Conservation (phyloP, 805 yeast genomes). For the Ogataea trehalophila region DNA sequence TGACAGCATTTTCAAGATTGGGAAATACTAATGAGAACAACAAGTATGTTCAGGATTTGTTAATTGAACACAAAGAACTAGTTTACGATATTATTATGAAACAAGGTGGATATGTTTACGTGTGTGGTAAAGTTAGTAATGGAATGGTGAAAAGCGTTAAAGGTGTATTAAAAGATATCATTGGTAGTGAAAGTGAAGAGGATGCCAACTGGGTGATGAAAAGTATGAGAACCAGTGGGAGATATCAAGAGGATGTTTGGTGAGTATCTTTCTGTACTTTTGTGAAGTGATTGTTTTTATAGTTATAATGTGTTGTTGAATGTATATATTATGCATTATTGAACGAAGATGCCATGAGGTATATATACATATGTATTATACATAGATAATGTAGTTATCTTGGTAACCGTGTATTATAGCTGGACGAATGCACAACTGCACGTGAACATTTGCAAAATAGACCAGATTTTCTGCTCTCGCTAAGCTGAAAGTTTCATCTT, state of each 20-base stretch:
- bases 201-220: conserved; percentile 66
- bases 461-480: too few species aligned
- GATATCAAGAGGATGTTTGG: conserved; percentile 97
- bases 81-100: conserved; percentile 43
- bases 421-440: too few species aligned
- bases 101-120: conserved; percentile 76
- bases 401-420: too few species aligned
- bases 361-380: too few species aligned
- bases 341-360: too few species aligned
- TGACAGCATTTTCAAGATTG: conserved; percentile 73
- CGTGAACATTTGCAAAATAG: too few species aligned
- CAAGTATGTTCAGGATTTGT: conserved; percentile 76
- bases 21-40: conserved; percentile 39
- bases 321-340: too few species aligned
- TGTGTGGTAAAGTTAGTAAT: conserved; percentile 89
- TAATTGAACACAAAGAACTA: conserved; percentile 43
- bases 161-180: conserved; percentile 53
- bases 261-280: conserved; percentile 26
- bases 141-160: conserved; percentile 87
- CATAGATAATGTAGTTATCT: too few species aligned
- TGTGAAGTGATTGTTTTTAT: not conserved
- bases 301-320: too few species aligned
- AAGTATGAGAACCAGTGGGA: conserved; percentile 69
- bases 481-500: too few species aligned
- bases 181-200: conserved; percentile 52